phyloP scores from a whole-genome alignment of 73 alveolate species.

The Paramecium octaurelia region DNA sequence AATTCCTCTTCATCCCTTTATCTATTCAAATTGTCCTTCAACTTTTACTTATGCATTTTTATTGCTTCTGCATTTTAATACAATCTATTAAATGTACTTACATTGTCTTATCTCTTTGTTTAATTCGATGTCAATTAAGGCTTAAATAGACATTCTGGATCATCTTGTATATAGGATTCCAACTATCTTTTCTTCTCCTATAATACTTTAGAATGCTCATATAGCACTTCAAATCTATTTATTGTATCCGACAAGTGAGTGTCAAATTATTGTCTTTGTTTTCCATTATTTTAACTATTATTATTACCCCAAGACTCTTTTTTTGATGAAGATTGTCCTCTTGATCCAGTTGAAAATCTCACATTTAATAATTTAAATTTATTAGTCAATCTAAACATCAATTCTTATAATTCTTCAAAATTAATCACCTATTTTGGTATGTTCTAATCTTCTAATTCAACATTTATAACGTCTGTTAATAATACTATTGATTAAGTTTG shows the following conservation, averaged over 20 bases:
- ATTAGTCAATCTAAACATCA: not conserved
- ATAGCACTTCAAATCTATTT: conserved; percentile 37
- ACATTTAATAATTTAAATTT: not conserved
- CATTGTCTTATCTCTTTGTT: not conserved
- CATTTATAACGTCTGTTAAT: not conserved
- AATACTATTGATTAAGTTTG: not conserved
- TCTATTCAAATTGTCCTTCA: not conserved
- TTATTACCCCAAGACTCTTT: not conserved
- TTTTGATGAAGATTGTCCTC: not conserved
- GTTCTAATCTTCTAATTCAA: conserved; percentile 21
- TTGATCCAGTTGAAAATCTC: not conserved
- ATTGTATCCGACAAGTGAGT: not conserved
- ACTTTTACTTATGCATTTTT: not conserved
- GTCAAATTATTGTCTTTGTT: not conserved
- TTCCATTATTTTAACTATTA: not conserved
- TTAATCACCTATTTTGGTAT: not conserved
- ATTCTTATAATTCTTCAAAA: not conserved
- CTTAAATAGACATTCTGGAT: conserved; percentile 42
- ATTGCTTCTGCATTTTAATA: conserved; percentile 2
- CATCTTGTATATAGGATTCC: conserved; percentile 28
- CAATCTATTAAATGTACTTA: conserved; percentile 28
- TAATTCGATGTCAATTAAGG: not conserved
- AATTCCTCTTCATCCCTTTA: conserved; percentile 6
- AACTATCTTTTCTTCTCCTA: conserved; percentile 12
- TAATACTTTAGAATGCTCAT: conserved; percentile 33